Base-by-base conservation (phyloP, 116 monocot genomes). In the Dioscorea cayenensis region DNA sequence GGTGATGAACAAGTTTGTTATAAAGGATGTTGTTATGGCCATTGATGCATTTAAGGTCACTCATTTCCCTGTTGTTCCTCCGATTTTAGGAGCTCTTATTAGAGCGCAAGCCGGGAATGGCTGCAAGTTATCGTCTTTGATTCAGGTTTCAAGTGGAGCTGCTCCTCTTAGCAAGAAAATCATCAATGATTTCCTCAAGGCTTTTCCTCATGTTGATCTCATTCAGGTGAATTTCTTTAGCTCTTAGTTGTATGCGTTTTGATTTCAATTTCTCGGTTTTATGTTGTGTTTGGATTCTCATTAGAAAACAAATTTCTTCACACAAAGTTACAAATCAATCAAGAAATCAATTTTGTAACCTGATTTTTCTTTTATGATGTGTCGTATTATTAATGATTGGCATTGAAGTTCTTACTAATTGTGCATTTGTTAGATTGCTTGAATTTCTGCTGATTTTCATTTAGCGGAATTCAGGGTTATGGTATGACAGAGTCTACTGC, bases 401-500 rank as follows among this genome's bases (percentile, higher is more conserved):
- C 7, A 12, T 43, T 43, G 6, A 43, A 9, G 6, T 43, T 5
- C 43, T 32, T 43, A 8, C 43, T 8, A 43, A 43, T 43, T 43
- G 11, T 43, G 12, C 12, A 43, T 43, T 43, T 43, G 12, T 43
- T 43, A 43, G 43, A 43, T 10, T 43, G 11, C 43, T 43, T 43
- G 43, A 43, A 59, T 21, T 59, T 32, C 4, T 32, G 6, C 59
- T n/a, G 59, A 59, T 66, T 66, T 36, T 36, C 18, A 7, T 36
- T 66, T 66, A 35, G 37, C 19, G 5, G 18, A 16, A 36, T 16
- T 37, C 77, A 93, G 93, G 93, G 89, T 64, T 93, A 89, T 75
- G 93, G 93, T 28, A 77, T 89, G 93, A 93, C 93, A 62, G 93
- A 93, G 60, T 69, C 86, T 50, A 80, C 87, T 59, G 93, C 89